These are phyloP conservation scores for Aspergillus chevalieri DNA, from an alignment of 2,329 filamentous ascomycete genomes.

Conservation along the genomic window DNA sequence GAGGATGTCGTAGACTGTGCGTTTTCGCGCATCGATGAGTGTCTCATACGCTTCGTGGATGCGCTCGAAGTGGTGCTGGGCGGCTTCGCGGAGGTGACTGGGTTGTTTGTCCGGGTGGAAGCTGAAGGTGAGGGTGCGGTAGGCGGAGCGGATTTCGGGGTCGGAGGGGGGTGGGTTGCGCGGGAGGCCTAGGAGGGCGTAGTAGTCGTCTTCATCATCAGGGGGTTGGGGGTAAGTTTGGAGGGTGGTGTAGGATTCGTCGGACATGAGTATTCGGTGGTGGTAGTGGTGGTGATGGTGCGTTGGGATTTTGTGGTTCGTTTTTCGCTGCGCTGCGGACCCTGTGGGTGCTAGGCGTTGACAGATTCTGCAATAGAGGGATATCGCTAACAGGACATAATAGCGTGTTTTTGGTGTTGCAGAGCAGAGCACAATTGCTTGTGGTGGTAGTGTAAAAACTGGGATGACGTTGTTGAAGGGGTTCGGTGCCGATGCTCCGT, in stretches of 20 bases:
- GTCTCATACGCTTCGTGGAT: slow-evolving; percentile 40
- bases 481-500: too few species aligned
- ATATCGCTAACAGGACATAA: too few species aligned
- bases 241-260: slow-evolving; percentile 19
- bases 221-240: slow-evolving; percentile 28
- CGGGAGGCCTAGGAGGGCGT: slow-evolving; percentile 35
- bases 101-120: slow-evolving; percentile 44
- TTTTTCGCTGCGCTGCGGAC: neutral
- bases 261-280: neutral
- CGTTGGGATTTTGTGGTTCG: neutral
- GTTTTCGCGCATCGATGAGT: slow-evolving; percentile 36
- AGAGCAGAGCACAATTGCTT: too few species aligned
- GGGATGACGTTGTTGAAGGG: too few species aligned
- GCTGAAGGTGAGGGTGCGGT: slow-evolving; percentile 36
- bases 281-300: neutral
- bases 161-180: slow-evolving; percentile 36
- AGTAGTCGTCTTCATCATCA: slow-evolving; percentile 31
- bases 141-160: slow-evolving; percentile 39
- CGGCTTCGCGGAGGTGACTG: slow-evolving; percentile 29
- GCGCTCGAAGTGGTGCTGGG: slow-evolving; percentile 31
- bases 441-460: too few species aligned
- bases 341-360: too few species aligned
- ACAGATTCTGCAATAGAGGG: too few species aligned
- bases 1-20: slow-evolving; percentile 38
- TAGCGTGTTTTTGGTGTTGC: too few species aligned